These are phyloP conservation scores for Blastobotrys capitulatus DNA, from an alignment of 1,139 yeast species.

Conservation along the genomic window DNA sequence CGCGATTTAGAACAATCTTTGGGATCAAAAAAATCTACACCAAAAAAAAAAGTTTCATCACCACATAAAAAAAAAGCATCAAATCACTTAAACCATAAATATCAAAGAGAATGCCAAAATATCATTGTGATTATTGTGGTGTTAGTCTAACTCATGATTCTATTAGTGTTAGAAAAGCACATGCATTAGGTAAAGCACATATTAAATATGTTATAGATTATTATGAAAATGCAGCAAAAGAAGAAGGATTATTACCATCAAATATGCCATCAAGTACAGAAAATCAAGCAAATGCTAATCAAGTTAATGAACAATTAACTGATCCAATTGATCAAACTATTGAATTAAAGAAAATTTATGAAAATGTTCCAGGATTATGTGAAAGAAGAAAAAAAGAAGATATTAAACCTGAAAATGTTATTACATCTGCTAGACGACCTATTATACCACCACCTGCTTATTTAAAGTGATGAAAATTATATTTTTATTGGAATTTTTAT, in stretches of 20 bases:
- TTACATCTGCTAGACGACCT: not conserved
- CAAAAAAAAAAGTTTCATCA: too few species aligned
- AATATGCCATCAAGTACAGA: conserved; percentile 17
- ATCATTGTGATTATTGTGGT: conserved; percentile 73
- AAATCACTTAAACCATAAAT: not conserved
- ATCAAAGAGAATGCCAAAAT: not conserved
- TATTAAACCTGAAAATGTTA: not conserved
- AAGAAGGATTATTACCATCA: conserved; percentile 24
- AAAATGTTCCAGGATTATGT: conserved; percentile 22
- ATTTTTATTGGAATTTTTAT: too few species aligned
- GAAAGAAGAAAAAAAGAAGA: conserved; percentile 8
- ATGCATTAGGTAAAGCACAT: conserved; percentile 76
- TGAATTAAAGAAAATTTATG: conserved; percentile 16
- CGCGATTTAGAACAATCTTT: not conserved
- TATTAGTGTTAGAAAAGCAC: conserved; percentile 78
- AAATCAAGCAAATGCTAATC: conserved; percentile 7
- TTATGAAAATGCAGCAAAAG: conserved; percentile 46
- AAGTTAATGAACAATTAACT: conserved; percentile 9
- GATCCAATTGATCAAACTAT: conserved; percentile 21
- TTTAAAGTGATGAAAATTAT: conserved; percentile 13
- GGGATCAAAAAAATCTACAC: too few species aligned
- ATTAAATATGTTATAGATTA: conserved; percentile 69
- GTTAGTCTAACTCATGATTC: conserved; percentile 81
- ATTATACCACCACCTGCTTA: conserved; percentile 23
- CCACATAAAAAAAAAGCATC: too few species aligned